Base-by-base conservation (phyloP, 1,284 basidiomycete genomes). In the Tilletiopsis washingtonensis region DNA sequence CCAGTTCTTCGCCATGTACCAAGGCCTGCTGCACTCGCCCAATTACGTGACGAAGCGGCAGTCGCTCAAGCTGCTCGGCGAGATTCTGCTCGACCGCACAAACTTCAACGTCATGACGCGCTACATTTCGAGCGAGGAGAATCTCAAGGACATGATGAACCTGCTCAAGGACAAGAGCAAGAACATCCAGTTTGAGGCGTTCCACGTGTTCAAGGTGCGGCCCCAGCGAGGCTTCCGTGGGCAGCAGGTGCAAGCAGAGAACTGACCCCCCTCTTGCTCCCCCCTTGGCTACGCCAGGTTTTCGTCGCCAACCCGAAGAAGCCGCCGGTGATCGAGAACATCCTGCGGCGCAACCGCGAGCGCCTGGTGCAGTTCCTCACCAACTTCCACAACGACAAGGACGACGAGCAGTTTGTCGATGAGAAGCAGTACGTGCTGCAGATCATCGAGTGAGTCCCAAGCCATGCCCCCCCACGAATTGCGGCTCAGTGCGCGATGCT, bases 71-170 rank as follows among this genome's bases (percentile, higher is more conserved):
- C 81, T 98, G 1, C 82, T 99, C 1, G 93, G 94, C 62, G 94
- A 98, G 76, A 96, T 98, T 74, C 78, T 98, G 1, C 83, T 99
- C 42, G 94, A 98, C 76, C 82, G 93, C 24, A 90, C 91, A 39
- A 98, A 98, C 76, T 98, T 97, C 78, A 86, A 81, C 64, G 87
- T 97, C 70, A 99, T 99, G 93, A 97, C 93, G 0, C 81, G 84
- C n/a, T 99, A 97, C 74, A 97, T 98, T 63, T 82, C 86, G 4
- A 59, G 59, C 43, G 79, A 81, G 54, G 85, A 85, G 34, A 99
- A 98, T 72, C 80, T 99, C 55, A 97, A 97, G 82, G 88, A 93
- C 82, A 96, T 98, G 89, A 99, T 99, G 93, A 98, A 98, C 75
- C 81, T 98, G 46, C 78, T 99, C 44, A 81, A 91, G 56, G 91